Percentiles rank a stretch among this genome's conserved stretches.
Conservation (phyloP, 805 yeast species). For the Lipomyces anomalus region DNA sequence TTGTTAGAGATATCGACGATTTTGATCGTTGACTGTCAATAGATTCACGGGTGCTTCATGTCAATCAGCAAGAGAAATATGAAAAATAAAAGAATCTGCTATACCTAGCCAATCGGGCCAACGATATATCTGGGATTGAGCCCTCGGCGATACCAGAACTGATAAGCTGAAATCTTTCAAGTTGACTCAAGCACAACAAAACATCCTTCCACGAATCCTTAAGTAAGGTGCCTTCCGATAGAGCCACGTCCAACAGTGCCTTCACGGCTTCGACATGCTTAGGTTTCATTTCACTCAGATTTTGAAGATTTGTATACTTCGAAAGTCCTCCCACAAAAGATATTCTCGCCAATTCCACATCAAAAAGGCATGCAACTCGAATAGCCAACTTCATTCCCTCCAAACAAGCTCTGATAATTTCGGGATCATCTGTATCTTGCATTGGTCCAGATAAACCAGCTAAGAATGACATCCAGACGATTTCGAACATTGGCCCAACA, state of each 20-base stretch:
- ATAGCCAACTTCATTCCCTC: conserved; percentile 84
- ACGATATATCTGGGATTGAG: conserved; percentile 76
- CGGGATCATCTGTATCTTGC: conserved; percentile 76
- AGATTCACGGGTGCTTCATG: conserved; percentile 20
- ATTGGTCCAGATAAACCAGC: conserved; percentile 94
- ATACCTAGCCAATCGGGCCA: conserved; percentile 59
- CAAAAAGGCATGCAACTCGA: conserved; percentile 77
- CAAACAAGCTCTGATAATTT: conserved; percentile 52
- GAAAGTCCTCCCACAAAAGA: conserved; percentile 87
- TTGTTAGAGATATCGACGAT: conserved; percentile 3
- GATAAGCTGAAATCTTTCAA: conserved; percentile 82
- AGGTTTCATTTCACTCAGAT: conserved; percentile 65
- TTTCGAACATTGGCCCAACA: conserved; percentile 88
- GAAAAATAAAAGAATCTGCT: conserved; percentile 22
- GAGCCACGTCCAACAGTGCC: conserved; percentile 67
- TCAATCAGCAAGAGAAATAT: neutral
- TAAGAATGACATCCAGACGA: conserved; percentile 92
- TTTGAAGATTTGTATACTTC: conserved; percentile 76
- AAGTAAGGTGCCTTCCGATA: conserved; percentile 70
- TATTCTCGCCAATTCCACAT: conserved; percentile 73
- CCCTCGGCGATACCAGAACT: conserved; percentile 83
- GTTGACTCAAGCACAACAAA: conserved; percentile 75
- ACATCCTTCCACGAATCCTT: conserved; percentile 79
- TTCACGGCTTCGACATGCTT: conserved; percentile 80
- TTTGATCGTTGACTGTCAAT: conserved; percentile 23